Base-by-base conservation (phyloP, 202 grass and related monocot species). In the Elaeis oleifera region DNA sequence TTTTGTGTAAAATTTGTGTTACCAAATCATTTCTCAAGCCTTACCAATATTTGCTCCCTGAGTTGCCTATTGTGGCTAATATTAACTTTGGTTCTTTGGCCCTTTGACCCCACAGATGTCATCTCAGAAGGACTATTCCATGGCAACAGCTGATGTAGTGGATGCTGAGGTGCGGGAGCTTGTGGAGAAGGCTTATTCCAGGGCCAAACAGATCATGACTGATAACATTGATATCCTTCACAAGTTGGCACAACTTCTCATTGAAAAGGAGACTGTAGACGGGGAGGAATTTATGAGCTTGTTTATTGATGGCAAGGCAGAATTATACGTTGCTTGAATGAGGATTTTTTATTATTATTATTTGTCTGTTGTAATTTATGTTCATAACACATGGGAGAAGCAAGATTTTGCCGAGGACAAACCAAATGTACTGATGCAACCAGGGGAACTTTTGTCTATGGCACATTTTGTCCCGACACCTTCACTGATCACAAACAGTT, bases 281-380 rank as follows among this genome's bases (percentile, higher is more conserved):
- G 94, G 94, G 0, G 94, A 99, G 69, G 88, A 99, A 78, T 94
- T 99, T 85, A 87, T 89, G 88, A 99, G 88, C 75, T 66, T 99
- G 26, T 99, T 99, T 72, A 99, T 99, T 16, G 94, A 99, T 5
- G 88, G 94, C 32, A 76, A 99, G 23, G 85, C 94, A 1, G 82
- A 94, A 80, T 54, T 99, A 53, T 99, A 83, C 54, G 82, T 99
- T 13, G 82, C 85, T 74, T 97, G 53, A 51, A 21, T 1, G 49
- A 50, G 17, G 31, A 13, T 44, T 44, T 13, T 6, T 44, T 9
- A 5, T 27, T 27, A 27, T 27, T 27, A 27, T 27, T 27, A 27
- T 44, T 44, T 44, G 13, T 44, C 1, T 44, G 36, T 44, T 44
- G 36, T 44, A 44, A 13, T 44, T 44, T 44, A 13, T 44, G 9